These are phyloP conservation scores for Trichoderma brevicompactum DNA, from an alignment of 2,329 filamentous ascomycete genomes.

Conservation along the genomic window DNA sequence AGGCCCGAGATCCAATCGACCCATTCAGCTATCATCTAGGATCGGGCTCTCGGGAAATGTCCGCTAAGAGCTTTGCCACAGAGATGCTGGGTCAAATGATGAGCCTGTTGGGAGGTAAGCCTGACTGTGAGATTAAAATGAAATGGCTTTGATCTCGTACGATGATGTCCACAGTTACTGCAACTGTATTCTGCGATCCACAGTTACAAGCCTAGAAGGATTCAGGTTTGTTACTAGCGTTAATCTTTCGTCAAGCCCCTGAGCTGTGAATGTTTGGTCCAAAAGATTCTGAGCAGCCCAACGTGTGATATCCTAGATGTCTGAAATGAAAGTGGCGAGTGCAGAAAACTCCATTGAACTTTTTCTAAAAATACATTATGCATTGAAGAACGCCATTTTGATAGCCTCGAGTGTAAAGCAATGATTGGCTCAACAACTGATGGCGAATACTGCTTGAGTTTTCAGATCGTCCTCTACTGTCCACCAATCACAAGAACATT, in stretches of 20 bases:
- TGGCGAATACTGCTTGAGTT: background rate
- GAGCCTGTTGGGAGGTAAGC: background rate
- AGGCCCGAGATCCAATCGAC: background rate
- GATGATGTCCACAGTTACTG: background rate
- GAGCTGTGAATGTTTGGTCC: too few relatives aligned
- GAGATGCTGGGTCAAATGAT: background rate
- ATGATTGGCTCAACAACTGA: background rate
- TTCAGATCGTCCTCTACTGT: conserved; percentile 6
- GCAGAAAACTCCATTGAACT: background rate
- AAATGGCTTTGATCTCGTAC: background rate
- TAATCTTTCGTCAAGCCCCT: too few relatives aligned
- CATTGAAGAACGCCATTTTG: background rate
- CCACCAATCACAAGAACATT: background rate
- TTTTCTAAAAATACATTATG: background rate
- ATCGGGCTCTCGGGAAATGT: conserved; percentile 1
- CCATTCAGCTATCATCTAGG: background rate
- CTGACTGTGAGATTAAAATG: background rate
- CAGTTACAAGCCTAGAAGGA: too few relatives aligned
- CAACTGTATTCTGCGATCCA: background rate
- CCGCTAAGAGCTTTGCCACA: background rate
- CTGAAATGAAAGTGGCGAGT: background rate
- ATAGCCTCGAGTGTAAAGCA: background rate
- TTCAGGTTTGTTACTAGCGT: too few relatives aligned
- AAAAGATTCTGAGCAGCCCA: background rate
- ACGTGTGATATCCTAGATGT: background rate